Evolutionary conservation across 2,329 filamentous ascomycete species (phyloP), one percentile per base, ranked within the genome.

Genomic region (Fusarium foetens): DNA sequence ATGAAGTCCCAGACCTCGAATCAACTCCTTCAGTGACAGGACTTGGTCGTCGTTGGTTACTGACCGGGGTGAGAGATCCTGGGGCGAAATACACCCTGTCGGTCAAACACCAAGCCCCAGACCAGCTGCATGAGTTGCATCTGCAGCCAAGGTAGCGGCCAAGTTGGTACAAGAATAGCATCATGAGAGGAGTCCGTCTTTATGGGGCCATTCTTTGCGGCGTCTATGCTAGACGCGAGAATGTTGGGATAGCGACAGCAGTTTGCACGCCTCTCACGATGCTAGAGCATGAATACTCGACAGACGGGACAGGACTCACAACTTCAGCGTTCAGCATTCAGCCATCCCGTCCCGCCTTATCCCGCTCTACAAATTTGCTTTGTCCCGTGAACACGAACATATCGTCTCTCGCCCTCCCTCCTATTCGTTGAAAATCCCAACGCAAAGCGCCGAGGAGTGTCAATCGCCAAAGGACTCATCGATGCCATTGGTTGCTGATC

Each of bases 371-470:
- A 23, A 38, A 53, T 51, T 73, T 73, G 54, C 70, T 73, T 68
- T 66, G 52, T 71, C 54, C 66, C 62, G 45, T 63, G 36, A 51
- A 25, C 35, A 19, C 25, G 35, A 52, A 29, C 39, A 33, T 35
- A 23, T 27, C 43, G 29, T 49, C 33, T 53, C 38, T 35, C 33
- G n/a, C 51, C 38, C 41, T 58, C 39, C 17, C 52, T 68, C 63
- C 39, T 51, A 78, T 78, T 78, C 74, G 76, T 54, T 72, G 16
- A 58, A 69, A 71, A 33, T 35, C 46, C 11, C 45, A 58, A 62
- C 58, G 60, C 48, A 76, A 76, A 75, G 71, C 73, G 73, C 73
- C 73, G 60, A 57, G 58, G 38, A 72, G 42, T 75, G 66, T 65
- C 68, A 66, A 53, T 67, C 60, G 29, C 23, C 39, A 48, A 58